Percentiles rank a stretch among this genome's conserved stretches.
Evolutionary conservation across 2,329 filamentous ascomycete genomes (phyloP).

Genomic region (Davidsoniella neocaledoniae): DNA sequence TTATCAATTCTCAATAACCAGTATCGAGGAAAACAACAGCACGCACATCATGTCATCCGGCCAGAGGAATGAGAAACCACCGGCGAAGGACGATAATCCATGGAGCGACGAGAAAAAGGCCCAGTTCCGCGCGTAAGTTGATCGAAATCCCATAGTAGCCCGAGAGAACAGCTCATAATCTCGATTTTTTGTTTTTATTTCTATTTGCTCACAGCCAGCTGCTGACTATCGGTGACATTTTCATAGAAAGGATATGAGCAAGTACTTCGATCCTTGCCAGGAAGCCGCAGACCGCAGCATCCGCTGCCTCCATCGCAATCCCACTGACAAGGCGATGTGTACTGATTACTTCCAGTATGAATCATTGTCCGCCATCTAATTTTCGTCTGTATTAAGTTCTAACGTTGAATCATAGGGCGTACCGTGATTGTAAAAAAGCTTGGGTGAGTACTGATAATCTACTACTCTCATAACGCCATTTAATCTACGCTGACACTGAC

Average conservation of each 20-base stretch:
- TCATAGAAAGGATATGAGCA: slow-evolving; percentile 65
- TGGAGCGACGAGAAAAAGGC: slow-evolving; percentile 8
- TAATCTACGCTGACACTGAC: slow-evolving; percentile 1
- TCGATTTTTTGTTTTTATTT: background rate
- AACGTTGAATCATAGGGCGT: slow-evolving; percentile 44
- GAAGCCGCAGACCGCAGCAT: slow-evolving; percentile 76
- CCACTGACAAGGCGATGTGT: slow-evolving; percentile 77
- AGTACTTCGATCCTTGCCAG: slow-evolving; percentile 91
- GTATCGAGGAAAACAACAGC: too few species aligned
- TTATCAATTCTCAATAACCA: too few species aligned
- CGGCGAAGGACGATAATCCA: background rate
- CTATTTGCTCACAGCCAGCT: background rate
- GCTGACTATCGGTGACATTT: background rate
- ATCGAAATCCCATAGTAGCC: background rate
- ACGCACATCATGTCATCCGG: slow-evolving; percentile 4
- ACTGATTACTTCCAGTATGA: slow-evolving; percentile 87
- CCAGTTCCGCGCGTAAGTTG: slow-evolving; percentile 12
- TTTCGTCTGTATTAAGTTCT: background rate
- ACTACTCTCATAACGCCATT: background rate
- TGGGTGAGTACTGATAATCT: slow-evolving; percentile 45
- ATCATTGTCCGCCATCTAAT: background rate
- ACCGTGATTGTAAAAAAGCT: slow-evolving; percentile 84
- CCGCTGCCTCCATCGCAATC: slow-evolving; percentile 75
- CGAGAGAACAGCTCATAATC: background rate
- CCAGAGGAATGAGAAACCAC: slow-evolving; percentile 5